Conservation (phyloP, 179 eudicot species). For the Monotropa hypopitys region DNA sequence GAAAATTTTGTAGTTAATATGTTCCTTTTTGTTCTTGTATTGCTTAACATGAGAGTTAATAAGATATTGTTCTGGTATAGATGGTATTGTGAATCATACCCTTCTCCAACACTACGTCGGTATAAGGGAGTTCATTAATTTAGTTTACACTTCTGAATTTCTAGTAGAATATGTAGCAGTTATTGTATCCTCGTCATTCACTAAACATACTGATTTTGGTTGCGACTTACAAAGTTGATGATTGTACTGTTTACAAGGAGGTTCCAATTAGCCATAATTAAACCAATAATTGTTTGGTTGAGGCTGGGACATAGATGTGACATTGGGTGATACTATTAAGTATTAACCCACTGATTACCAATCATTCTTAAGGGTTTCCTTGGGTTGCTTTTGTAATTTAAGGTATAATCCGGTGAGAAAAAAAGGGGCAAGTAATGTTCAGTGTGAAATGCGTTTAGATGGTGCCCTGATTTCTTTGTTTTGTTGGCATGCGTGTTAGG, state of each 20-base stretch:
- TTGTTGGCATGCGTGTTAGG: slow-evolving; percentile 29
- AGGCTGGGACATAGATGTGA: neutral
- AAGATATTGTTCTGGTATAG: neutral
- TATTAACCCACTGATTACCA: too few relatives aligned
- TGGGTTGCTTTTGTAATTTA: neutral
- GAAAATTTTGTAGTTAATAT: neutral
- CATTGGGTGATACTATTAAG: neutral
- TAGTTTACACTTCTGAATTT: neutral
- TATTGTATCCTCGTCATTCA: neutral
- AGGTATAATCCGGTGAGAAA: too few relatives aligned
- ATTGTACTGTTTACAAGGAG: neutral
- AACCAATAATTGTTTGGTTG: neutral
- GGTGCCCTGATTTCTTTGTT: neutral
- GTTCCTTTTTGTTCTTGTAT: neutral
- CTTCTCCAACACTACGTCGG: neutral
- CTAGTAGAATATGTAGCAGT: neutral
- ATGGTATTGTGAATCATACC: neutral
- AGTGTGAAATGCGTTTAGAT: neutral
- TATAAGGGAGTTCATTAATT: neutral
- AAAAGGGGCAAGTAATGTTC: too few relatives aligned
- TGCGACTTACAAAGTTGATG: neutral
- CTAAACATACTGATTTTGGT: neutral
- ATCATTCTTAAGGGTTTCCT: neutral
- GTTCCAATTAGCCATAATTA: neutral
- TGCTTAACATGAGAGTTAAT: neutral